Conservation (phyloP, 768 basidiomycete species). For the Hydnomerulius pinastri region DNA sequence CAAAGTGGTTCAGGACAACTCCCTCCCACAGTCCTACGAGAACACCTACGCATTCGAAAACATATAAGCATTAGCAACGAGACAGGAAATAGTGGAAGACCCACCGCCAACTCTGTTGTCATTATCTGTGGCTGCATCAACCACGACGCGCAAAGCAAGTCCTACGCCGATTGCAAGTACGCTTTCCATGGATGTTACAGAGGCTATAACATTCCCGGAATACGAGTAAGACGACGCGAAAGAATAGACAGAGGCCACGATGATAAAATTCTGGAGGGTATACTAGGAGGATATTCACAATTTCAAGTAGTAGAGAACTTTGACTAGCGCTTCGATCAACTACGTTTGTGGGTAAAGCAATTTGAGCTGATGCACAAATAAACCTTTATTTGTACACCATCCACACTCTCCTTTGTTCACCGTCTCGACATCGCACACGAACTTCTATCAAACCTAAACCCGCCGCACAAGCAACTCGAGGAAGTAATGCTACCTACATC, state of each 20-base stretch:
- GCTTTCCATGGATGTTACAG: constrained; percentile 59
- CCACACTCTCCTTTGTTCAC: no score
- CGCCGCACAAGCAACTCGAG: no score
- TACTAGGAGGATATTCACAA: neutral
- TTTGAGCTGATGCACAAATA: constrained; percentile 15
- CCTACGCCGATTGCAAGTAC: constrained; percentile 68
- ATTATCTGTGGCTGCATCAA: constrained; percentile 48
- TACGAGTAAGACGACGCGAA: constrained; percentile 26
- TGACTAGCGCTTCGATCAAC: neutral
- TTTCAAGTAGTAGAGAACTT: neutral
- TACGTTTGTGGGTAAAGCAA: no score
- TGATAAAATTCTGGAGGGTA: constrained; percentile 8
- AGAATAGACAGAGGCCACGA: constrained; percentile 33
- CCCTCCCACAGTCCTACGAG: constrained; percentile 82
- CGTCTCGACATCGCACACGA: no score
- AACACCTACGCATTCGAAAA: constrained; percentile 44
- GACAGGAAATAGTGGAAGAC: constrained; percentile 6
- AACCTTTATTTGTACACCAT: constrained; percentile 19
- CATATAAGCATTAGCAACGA: neutral
- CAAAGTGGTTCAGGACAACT: constrained; percentile 69
- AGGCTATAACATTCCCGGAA: constrained; percentile 28
- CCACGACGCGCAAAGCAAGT: constrained; percentile 61
- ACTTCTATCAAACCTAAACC: no score
- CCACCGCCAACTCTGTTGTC: constrained; percentile 32
- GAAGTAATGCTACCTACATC: no score